Evolutionary conservation across 306 rosid species (phyloP).

Genomic region (Cicer pinnatifidum): DNA sequence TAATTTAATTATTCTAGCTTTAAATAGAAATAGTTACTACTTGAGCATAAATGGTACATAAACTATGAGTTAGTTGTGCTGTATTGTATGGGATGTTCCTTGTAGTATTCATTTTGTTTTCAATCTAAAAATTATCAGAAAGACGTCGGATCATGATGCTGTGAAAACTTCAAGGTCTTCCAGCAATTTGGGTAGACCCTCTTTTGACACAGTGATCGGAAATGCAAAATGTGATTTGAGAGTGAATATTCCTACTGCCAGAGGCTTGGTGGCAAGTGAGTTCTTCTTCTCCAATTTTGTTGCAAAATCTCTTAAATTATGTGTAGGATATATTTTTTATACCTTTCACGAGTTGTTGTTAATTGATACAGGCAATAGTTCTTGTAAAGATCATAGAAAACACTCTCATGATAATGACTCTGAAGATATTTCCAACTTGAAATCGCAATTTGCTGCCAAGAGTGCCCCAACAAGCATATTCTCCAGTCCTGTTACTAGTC

Average conservation of each 20-base stretch:
- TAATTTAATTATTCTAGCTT: background rate
- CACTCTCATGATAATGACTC: conserved; percentile 44
- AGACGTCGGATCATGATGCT: conserved; percentile 44
- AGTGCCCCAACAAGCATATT: conserved; percentile 82
- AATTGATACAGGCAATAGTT: conserved; percentile 44
- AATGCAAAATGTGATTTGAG: conserved; percentile 41
- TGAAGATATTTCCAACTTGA: conserved; percentile 46
- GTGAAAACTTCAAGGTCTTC: conserved; percentile 41
- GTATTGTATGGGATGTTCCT: conserved; percentile 1
- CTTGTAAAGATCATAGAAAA: conserved; percentile 49
- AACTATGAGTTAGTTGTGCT: conserved; percentile 1
- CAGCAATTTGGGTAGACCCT: conserved; percentile 45
- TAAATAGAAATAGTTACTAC: background rate
- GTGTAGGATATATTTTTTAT: conserved; percentile 26
- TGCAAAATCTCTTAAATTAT: conserved; percentile 37
- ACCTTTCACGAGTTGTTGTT: conserved; percentile 30
- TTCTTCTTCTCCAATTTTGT: conserved; percentile 38
- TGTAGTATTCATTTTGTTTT: background rate
- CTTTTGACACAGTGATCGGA: conserved; percentile 42
- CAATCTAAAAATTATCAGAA: conserved; percentile 53
- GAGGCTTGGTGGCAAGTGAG: conserved; percentile 39
- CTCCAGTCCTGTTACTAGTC: conserved; percentile 82
- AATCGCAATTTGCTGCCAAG: conserved; percentile 52
- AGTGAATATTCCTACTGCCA: conserved; percentile 43
- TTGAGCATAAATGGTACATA: background rate